Conservation (phyloP, 2,329 filamentous ascomycete species). For the Neonectria neomacrospora region DNA sequence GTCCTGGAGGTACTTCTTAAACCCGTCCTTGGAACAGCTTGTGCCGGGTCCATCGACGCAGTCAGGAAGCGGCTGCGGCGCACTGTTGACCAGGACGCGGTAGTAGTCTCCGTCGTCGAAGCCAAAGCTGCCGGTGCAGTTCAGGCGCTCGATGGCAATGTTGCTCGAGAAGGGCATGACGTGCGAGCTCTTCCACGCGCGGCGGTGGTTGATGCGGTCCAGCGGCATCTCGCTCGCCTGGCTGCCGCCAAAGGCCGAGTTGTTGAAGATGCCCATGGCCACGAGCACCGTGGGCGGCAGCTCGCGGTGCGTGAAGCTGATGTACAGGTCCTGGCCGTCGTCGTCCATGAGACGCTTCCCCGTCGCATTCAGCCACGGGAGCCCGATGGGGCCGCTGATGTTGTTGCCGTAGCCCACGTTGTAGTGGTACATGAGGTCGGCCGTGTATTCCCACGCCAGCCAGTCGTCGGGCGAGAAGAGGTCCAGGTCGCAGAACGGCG, state of each 20-base stretch:
- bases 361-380: constrained; percentile 75
- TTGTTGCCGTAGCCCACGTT: constrained; percentile 73
- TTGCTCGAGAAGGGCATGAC: constrained; percentile 74
- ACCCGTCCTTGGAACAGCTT: constrained; percentile 33
- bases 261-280: constrained; percentile 77
- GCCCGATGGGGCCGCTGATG: constrained; percentile 67
- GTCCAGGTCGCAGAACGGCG: constrained; percentile 68
- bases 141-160: constrained; percentile 72
- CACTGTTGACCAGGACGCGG: constrained; percentile 40
- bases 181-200: constrained; percentile 71
- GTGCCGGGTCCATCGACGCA: constrained; percentile 38
- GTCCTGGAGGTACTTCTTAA: constrained; percentile 34
- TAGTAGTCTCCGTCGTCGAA: constrained; percentile 48
- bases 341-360: constrained; percentile 58
- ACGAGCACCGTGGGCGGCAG: constrained; percentile 74
- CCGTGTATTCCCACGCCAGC: constrained; percentile 74
- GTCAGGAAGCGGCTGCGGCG: constrained; percentile 31
- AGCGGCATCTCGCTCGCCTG: constrained; percentile 71
- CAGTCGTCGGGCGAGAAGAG: constrained; percentile 71
- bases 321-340: constrained; percentile 67
- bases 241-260: constrained; percentile 63
- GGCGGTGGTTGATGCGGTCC: constrained; percentile 69
- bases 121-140: constrained; percentile 67
- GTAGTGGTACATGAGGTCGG: constrained; percentile 72
- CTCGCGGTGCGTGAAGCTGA: constrained; percentile 77